Evolutionary conservation across 2,329 filamentous ascomycete species (phyloP), one percentile per base, ranked within the genome.

Genomic region (Diplodia sapinea): DNA sequence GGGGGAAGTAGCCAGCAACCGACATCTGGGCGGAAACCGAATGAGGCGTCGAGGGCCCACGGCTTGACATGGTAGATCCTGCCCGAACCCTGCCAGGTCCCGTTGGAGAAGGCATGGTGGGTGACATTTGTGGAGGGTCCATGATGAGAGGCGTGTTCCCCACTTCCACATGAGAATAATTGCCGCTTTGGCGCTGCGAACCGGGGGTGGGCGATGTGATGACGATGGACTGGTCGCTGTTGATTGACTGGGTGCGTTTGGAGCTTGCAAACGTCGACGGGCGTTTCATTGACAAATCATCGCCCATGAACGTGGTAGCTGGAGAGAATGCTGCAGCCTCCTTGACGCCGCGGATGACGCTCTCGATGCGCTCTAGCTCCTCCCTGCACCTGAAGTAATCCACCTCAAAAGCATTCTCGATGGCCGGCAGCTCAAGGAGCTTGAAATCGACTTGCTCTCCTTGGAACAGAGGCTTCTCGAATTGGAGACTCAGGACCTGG

Each of bases 301-400:
- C 81, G 3, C 76, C 74, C 20, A 77, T 74, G 17, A 79, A 74
- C 1, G 80, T 82, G 2, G 82, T 81, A 5, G 80, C 78, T 13
- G 86, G 81, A 1, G 88, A 88, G 49, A 85, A 81, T 77, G 87
- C 84, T 23, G 94, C 84, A 70, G 89, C 86, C 33, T 90, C 88
- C 72, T 96, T 90, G 64, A 91, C 87, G 73, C 90, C 89, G 29
- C 87, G 88, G 77, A 91, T 95, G 74, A 97, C 94, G 15, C 87
- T 87, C 63, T 89, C 86, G 84, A 96, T 68, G 17, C 66, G 49
- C 31, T 87, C 84, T 23, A 94, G 84, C 70, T 90, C 86, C 33
- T 90, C 88, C 71, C 96, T 90, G 63, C 91, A 87, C 73, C 90
- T 89, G 29, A 87, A 88, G 77, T 91, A 95, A 74, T 97, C 94